These are phyloP conservation scores for Dryas octopetala DNA, from an alignment of 306 rosid genomes.

Conservation along the genomic window DNA sequence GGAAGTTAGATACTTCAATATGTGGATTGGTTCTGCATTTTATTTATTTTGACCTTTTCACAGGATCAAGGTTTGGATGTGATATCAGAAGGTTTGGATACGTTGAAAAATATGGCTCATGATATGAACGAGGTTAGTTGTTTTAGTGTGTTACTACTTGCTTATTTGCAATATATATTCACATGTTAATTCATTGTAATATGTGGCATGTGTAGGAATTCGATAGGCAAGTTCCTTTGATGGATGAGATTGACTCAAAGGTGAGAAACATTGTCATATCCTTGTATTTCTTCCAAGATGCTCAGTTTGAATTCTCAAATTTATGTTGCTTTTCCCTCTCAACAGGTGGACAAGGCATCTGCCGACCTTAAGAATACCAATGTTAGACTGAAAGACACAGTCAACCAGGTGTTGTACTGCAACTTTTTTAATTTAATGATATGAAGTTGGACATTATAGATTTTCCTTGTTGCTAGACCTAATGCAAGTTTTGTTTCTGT, in stretches of 20 bases:
- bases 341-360: constrained; percentile 85
- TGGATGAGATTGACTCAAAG: constrained; percentile 98
- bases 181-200: constrained; percentile 4
- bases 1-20: background rate
- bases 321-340: constrained; percentile 27
- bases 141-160: constrained; percentile 15
- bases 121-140: constrained; percentile 92
- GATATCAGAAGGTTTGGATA: constrained; percentile 94
- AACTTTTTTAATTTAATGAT: constrained; percentile 13
- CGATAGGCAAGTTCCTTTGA: constrained; percentile 96
- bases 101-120: constrained; percentile 90
- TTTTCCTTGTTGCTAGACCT: constrained; percentile 31
- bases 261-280: constrained; percentile 39
- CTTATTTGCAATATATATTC: background rate
- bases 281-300: background rate
- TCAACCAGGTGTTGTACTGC: constrained; percentile 65
- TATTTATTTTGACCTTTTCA: constrained; percentile 17
- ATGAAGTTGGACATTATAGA: background rate
- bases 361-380: constrained; percentile 96
- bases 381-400: constrained; percentile 91
- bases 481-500: constrained; percentile 30
- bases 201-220: constrained; percentile 60
- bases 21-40: constrained; percentile 12
- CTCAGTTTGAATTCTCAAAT: background rate
- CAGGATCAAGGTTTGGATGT: constrained; percentile 98